phyloP scores from a whole-genome alignment of 2,329 filamentous ascomycete genomes.

The Dactylellina drechsleri region DNA sequence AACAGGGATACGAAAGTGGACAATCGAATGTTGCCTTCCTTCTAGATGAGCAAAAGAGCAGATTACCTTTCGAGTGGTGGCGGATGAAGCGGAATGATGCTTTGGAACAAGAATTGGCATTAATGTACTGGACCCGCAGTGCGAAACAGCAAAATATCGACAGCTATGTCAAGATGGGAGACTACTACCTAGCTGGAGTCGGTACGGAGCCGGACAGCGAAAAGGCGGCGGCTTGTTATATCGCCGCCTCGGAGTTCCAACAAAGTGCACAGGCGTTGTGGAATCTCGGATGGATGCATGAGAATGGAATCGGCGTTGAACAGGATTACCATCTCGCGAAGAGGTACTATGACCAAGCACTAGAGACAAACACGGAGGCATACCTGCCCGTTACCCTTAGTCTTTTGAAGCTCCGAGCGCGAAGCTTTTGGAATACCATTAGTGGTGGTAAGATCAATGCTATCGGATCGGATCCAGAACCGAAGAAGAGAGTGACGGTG shows the following conservation, averaged over 20 bases:
- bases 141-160: slow-evolving; percentile 93
- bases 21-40: slow-evolving; percentile 91
- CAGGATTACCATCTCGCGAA: slow-evolving; percentile 98
- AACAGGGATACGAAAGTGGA: slow-evolving; percentile 88
- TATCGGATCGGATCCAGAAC: slow-evolving; percentile 54
- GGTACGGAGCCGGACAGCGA: slow-evolving; percentile 77
- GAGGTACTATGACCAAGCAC: slow-evolving; percentile 89
- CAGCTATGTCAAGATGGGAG: slow-evolving; percentile 95
- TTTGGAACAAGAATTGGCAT: slow-evolving; percentile 71
- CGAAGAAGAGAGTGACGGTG: slow-evolving; percentile 56
- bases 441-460: slow-evolving; percentile 88
- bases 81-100: slow-evolving; percentile 52
- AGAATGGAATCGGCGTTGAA: slow-evolving; percentile 89
- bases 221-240: slow-evolving; percentile 93
- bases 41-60: slow-evolving; percentile 77
- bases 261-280: slow-evolving; percentile 94
- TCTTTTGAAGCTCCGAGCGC: slow-evolving; percentile 81
- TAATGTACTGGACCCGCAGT: slow-evolving; percentile 95
- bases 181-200: slow-evolving; percentile 89
- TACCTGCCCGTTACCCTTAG: slow-evolving; percentile 92
- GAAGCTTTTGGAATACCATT: slow-evolving; percentile 93
- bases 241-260: slow-evolving; percentile 87
- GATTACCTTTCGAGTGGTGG: slow-evolving; percentile 66
- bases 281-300: slow-evolving; percentile 99
- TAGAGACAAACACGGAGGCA: slow-evolving; percentile 90